Percentiles rank a stretch among this genome's conserved stretches.
Conservation (phyloP, 148 eudicot genomes). For the Gaultheria prostrata region DNA sequence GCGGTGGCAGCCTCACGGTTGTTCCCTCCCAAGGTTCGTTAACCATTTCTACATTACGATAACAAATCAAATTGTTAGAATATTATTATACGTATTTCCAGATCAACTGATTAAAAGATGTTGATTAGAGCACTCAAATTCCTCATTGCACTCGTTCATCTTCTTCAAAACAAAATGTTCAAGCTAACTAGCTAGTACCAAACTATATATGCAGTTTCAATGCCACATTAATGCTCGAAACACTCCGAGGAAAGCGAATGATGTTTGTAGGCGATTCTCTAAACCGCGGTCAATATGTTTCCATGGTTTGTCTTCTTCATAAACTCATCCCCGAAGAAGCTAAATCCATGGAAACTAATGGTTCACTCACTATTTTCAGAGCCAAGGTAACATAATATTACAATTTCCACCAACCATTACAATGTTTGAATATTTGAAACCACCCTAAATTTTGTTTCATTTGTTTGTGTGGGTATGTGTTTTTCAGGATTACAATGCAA, state of each 20-base stretch:
- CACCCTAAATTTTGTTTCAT: not conserved
- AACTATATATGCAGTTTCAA: constrained; percentile 54
- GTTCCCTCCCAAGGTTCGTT: constrained; percentile 73
- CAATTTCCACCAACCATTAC: not conserved
- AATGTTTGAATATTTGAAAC: not conserved
- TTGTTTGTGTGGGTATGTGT: not conserved
- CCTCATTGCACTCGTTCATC: not conserved
- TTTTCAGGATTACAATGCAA: constrained; percentile 79
- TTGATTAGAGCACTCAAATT: not conserved
- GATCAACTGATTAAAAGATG: too few relatives aligned
- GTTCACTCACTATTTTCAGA: constrained; percentile 66
- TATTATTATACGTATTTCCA: too few relatives aligned
- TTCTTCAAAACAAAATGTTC: not conserved
- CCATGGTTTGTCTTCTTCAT: constrained; percentile 88
- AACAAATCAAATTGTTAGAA: not conserved
- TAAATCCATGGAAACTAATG: constrained; percentile 62
- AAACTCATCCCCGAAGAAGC: constrained; percentile 60
- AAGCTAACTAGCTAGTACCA: not conserved
- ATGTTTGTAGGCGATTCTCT: constrained; percentile 91
- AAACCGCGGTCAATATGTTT: constrained; percentile 76
- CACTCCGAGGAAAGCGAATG: constrained; percentile 79
- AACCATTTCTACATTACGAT: not conserved
- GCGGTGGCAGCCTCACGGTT: constrained; percentile 88
- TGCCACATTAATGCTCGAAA: constrained; percentile 84
- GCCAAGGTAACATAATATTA: constrained; percentile 48